phyloP scores from a whole-genome alignment of 441 rosid genomes.

The Adansonia grandidieri region DNA sequence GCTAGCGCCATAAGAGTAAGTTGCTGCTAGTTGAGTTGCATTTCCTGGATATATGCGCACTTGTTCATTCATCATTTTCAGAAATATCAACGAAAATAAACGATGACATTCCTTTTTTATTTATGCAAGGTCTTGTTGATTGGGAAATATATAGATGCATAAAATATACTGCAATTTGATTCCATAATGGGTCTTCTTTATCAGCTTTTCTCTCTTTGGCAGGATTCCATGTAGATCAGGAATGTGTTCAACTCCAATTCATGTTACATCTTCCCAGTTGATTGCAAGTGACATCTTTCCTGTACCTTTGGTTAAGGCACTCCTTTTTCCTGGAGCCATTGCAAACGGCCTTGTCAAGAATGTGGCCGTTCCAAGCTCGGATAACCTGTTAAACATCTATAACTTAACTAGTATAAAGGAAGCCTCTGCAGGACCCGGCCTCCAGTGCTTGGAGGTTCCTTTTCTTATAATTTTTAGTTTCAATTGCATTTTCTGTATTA shows the following conservation, averaged over 20 bases:
- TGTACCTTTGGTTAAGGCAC: conserved; percentile 66
- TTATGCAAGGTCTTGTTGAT: not conserved
- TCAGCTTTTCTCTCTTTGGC: conserved; percentile 23
- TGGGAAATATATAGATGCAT: not conserved
- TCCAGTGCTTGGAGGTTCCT: conserved; percentile 84
- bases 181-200: not conserved
- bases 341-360: conserved; percentile 56
- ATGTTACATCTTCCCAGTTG: conserved; percentile 89
- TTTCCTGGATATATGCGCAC: not conserved
- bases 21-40: not conserved
- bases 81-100: not conserved
- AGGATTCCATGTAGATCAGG: conserved; percentile 93
- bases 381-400: conserved; percentile 57
- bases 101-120: not conserved
- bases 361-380: conserved; percentile 78
- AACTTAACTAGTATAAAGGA: conserved; percentile 74
- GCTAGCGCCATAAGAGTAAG: not conserved
- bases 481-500: not conserved
- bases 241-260: conserved; percentile 79
- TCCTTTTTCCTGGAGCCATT: conserved; percentile 87
- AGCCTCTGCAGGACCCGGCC: conserved; percentile 73
- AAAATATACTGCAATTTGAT: conserved; percentile 1
- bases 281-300: conserved; percentile 91
- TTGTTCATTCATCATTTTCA: not conserved
- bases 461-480: not conserved